Percentiles rank a stretch among this genome's conserved stretches.
Evolutionary conservation across 352 stramenopile species (phyloP).

Genomic region (Plasmopara halstedii): DNA sequence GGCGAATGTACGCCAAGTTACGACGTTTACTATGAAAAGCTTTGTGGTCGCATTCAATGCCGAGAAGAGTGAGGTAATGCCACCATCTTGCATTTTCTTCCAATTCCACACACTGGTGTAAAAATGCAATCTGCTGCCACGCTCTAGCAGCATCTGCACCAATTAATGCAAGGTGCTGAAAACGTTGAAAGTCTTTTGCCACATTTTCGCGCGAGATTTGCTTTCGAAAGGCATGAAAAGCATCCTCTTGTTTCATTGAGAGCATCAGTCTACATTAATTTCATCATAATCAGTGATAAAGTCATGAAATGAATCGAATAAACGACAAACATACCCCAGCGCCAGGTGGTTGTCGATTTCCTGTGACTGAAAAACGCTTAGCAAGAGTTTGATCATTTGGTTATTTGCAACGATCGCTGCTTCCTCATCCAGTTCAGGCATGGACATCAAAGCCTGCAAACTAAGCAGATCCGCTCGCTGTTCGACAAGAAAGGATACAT

Average conservation of each 20-base stretch:
- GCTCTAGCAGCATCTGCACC: slow-evolving; percentile 63
- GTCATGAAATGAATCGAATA: not conserved
- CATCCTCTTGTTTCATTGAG: slow-evolving; percentile 63
- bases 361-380: slow-evolving; percentile 60
- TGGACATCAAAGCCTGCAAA: slow-evolving; percentile 53
- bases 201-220: slow-evolving; percentile 79
- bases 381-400: slow-evolving; percentile 51
- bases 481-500: slow-evolving; percentile 59
- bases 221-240: slow-evolving; percentile 59
- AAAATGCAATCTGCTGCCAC: slow-evolving; percentile 75
- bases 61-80: slow-evolving; percentile 72
- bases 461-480: slow-evolving; percentile 59
- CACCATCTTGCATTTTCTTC: slow-evolving; percentile 79
- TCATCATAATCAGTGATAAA: not conserved
- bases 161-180: slow-evolving; percentile 67
- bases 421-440: slow-evolving; percentile 51
- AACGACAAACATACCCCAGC: slow-evolving; percentile 32
- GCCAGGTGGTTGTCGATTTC: slow-evolving; percentile 66
- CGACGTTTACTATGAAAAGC: slow-evolving; percentile 62
- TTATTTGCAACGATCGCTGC: slow-evolving; percentile 32
- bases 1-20: slow-evolving; percentile 61
- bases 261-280: slow-evolving; percentile 47
- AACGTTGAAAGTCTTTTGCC: slow-evolving; percentile 72
- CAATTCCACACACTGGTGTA: slow-evolving; percentile 73
- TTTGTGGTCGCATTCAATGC: slow-evolving; percentile 71